These are phyloP conservation scores for Aspergillus piperis DNA, from an alignment of 2,329 filamentous ascomycete genomes.

Conservation along the genomic window DNA sequence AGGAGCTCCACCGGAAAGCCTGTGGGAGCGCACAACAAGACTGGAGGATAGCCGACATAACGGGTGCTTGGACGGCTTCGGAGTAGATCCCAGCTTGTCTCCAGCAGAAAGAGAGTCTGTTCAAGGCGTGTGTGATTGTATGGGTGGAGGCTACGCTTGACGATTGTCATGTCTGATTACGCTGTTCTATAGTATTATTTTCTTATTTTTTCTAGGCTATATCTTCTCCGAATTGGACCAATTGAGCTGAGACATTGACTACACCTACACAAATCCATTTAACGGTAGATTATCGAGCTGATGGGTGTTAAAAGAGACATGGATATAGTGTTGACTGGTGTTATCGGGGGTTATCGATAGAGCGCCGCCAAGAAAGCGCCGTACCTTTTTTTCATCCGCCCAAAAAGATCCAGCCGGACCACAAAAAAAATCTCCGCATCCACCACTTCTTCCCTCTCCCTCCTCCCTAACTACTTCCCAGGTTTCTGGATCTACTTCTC, in stretches of 20 bases:
- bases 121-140: background rate
- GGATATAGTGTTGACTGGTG: background rate
- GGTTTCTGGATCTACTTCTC: slow-evolving; percentile 24
- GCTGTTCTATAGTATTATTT: slow-evolving; percentile 9
- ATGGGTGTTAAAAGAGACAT: background rate
- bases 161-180: slow-evolving; percentile 27
- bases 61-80: background rate
- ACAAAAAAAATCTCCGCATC: slow-evolving; percentile 30
- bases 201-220: slow-evolving; percentile 1
- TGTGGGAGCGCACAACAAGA: background rate
- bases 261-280: background rate
- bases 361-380: slow-evolving; percentile 22
- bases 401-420: slow-evolving; percentile 25
- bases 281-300: background rate
- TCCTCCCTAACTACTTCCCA: slow-evolving; percentile 22
- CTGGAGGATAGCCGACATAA: background rate
- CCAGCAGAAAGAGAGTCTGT: background rate
- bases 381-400: slow-evolving; percentile 36
- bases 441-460: slow-evolving; percentile 29
- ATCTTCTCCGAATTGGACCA: background rate
- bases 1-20: background rate
- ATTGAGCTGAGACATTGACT: background rate
- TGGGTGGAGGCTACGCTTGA: slow-evolving; percentile 20
- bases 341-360: slow-evolving; percentile 24
- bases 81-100: background rate